Percentiles rank a stretch among this genome's conserved stretches.
Evolutionary conservation across 2,329 filamentous ascomycete species (phyloP).

Genomic region (Aspergillus clavatus): DNA sequence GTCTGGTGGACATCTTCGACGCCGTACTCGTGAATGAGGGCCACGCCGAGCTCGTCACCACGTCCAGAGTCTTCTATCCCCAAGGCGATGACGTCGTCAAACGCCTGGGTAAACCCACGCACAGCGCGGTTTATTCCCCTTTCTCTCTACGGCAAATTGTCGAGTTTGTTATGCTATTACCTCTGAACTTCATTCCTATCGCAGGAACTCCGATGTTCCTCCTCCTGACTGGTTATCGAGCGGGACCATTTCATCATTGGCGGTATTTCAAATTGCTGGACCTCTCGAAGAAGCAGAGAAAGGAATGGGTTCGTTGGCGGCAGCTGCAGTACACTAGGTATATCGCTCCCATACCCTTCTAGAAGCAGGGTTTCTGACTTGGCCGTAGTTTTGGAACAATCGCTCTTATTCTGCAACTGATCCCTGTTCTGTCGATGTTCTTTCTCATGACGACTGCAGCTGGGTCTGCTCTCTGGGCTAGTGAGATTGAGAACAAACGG

Average conservation of each 20-base stretch:
- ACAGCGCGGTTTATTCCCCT: constrained; percentile 71
- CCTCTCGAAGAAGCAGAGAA: constrained; percentile 67
- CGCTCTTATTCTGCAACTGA: constrained; percentile 77
- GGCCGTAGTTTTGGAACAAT: constrained; percentile 68
- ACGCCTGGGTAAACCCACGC: constrained; percentile 76
- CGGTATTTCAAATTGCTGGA: constrained; percentile 80
- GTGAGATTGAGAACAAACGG: constrained; percentile 64
- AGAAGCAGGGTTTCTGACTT: constrained; percentile 1
- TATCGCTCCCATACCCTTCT: constrained; percentile 13
- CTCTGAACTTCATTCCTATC: constrained; percentile 82
- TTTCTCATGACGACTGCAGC: constrained; percentile 84
- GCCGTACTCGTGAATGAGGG: constrained; percentile 73
- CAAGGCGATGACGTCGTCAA: constrained; percentile 70
- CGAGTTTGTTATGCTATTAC: constrained; percentile 72
- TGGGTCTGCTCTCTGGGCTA: constrained; percentile 82
- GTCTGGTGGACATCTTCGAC: constrained; percentile 77
- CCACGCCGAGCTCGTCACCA: constrained; percentile 62
- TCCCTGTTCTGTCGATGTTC: constrained; percentile 87
- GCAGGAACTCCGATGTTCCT: constrained; percentile 82
- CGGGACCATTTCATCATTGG: constrained; percentile 86
- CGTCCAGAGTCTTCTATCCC: constrained; percentile 59
- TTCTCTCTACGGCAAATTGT: constrained; percentile 88
- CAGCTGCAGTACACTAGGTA: constrained; percentile 82
- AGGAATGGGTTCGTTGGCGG: constrained; percentile 61
- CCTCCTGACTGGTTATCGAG: constrained; percentile 77